phyloP scores from a whole-genome alignment of 371 early-diverging fungal species.

The Parasitella parasitica region DNA sequence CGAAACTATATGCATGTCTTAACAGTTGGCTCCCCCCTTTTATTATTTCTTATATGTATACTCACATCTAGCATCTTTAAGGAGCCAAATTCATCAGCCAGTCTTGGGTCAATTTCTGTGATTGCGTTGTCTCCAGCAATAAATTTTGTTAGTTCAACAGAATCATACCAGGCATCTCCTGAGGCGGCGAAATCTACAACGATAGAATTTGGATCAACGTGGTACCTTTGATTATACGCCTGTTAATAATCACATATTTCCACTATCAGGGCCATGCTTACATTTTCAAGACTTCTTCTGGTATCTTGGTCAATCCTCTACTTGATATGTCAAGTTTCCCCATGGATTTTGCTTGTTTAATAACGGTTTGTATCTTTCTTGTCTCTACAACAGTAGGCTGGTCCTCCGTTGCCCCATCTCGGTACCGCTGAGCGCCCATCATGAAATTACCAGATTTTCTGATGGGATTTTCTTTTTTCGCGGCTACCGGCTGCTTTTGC shows the following conservation, averaged over 20 bases:
- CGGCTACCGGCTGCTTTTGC: not conserved
- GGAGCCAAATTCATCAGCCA: conserved; percentile 64
- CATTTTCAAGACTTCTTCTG: conserved; percentile 66
- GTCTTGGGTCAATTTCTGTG: conserved; percentile 55
- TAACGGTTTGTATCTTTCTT: conserved; percentile 31
- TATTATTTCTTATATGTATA: not conserved
- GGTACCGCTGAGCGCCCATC: conserved; percentile 40
- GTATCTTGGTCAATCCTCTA: conserved; percentile 61
- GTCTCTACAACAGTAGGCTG: not conserved
- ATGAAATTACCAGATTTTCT: conserved; percentile 14
- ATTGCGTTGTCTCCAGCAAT: conserved; percentile 70
- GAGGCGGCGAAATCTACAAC: conserved; percentile 57
- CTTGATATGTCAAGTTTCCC: conserved; percentile 75
- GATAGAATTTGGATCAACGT: conserved; percentile 56
- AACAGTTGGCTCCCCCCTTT: not conserved
- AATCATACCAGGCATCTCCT: conserved; percentile 62
- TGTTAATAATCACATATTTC: not conserved
- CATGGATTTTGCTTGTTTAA: conserved; percentile 43
- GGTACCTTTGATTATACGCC: conserved; percentile 36
- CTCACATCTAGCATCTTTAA: conserved; percentile 68
- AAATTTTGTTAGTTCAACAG: conserved; percentile 65
- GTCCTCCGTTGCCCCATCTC: not conserved
- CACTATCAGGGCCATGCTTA: not conserved
- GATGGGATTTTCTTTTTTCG: conserved; percentile 2
- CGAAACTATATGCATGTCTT: conserved; percentile 41